Evolutionary conservation across 441 rosid genomes (phyloP).

Genomic region (Francoa sonchifolia): DNA sequence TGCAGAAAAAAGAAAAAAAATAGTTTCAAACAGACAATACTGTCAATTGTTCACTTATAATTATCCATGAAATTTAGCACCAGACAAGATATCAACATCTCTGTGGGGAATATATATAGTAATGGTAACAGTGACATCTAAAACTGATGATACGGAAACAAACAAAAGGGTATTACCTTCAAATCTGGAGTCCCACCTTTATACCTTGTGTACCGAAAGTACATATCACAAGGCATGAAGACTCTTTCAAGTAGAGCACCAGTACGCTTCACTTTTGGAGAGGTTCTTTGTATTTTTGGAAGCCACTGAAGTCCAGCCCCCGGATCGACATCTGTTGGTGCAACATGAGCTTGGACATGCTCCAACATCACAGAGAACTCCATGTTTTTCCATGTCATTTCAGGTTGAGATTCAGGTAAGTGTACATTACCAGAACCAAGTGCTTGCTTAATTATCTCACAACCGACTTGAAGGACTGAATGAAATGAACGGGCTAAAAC

Average conservation of each 20-base stretch:
- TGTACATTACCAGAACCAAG: constrained; percentile 43
- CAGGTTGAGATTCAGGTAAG: constrained; percentile 63
- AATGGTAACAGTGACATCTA: constrained; percentile 2
- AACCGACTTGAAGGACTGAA: constrained; percentile 74
- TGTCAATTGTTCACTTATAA: constrained; percentile 5
- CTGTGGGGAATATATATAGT: too few species aligned
- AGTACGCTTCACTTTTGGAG: constrained; percentile 89
- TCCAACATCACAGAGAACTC: constrained; percentile 95
- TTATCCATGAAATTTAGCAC: constrained; percentile 1
- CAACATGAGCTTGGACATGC: constrained; percentile 98
- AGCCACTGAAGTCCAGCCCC: constrained; percentile 99
- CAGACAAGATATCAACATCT: background rate
- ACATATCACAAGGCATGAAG: constrained; percentile 98
- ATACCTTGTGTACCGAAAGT: constrained; percentile 83
- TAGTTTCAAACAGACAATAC: constrained; percentile 8
- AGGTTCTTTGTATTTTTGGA: constrained; percentile 71
- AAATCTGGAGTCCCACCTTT: constrained; percentile 93
- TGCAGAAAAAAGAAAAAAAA: constrained; percentile 21
- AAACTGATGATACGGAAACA: constrained; percentile 7
- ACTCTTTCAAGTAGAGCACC: constrained; percentile 98
- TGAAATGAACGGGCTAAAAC: constrained; percentile 87
- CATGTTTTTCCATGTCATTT: constrained; percentile 85
- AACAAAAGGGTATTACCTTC: constrained; percentile 46
- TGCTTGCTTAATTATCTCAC: constrained; percentile 71
- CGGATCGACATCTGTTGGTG: constrained; percentile 99